Base-by-base conservation (phyloP, 208 protist species). In the Crithidia mellificae region DNA sequence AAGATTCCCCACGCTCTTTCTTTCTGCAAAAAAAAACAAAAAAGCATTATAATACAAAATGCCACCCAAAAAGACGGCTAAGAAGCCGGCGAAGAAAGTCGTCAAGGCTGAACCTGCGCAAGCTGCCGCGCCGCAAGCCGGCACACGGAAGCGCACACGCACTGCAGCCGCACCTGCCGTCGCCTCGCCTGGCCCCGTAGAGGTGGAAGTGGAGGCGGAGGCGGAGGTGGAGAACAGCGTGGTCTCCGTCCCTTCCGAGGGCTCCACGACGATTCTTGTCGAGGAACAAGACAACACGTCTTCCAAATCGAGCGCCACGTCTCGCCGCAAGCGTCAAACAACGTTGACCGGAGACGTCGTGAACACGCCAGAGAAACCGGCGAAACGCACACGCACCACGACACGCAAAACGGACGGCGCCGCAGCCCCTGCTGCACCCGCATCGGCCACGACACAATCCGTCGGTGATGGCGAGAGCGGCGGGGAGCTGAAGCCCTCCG, bases 291-390 rank as follows among this genome's bases (percentile, higher is more conserved):
- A 38, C 34, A 11, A 38, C 34, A 38, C 5, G 7, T 38, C 34
- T 38, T 11, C n/a, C n/a, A n/a, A n/a, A n/a, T n/a, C 34, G 11
- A 6, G 6, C 32, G 0, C 29, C 32, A 43, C 29, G 7, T 12
- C 32, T 17, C 38, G 20, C n/a, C 36, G 38, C 36, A 8, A 19
- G 32, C 61, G 53, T 12, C 68, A 68, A 49, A 63, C 53, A 0
- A 74, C 68, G 14, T 49, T 63, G 44, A 43, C 43, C 1, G 51
- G 59, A 19, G 59, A 54, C 20, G 30, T 59, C 8, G 57, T 62
- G 39, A 34, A 36, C 38, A 50, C 66, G 20, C 20, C 53, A 29
- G 53, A 30, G 17, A 39, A 39, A 30, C 30, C 30, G 30, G 7
- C 15, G 9, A 57, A 41, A 6, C 30, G 29, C 12, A 29, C 7